Base-by-base conservation (phyloP, 2,329 filamentous ascomycete genomes). In the Botryotinia globosa region DNA sequence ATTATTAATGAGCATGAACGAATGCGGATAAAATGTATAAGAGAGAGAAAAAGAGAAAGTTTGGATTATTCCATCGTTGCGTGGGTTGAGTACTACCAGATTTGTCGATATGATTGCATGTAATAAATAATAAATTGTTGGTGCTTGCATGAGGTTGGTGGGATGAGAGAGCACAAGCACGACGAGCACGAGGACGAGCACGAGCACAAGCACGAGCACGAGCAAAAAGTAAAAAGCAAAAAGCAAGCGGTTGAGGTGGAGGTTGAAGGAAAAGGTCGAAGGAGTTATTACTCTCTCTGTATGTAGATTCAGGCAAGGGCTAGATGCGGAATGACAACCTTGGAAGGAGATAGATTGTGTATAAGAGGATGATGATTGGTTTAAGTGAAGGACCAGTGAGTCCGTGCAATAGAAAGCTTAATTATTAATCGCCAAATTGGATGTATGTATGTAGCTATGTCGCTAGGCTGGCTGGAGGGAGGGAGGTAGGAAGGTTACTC, bases 281-380 rank as follows among this genome's bases (percentile, higher is more conserved):
- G 61, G 37, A 37, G 58, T 42, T 34, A 18, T 37, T 34, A 61
- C 32, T 62, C 18, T n/a, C 32, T 62, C 18, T n/a, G 37, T 6
- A n/a, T 12, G 37, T 39, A n/a, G 25, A 44, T 39, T 29, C n/a
- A 29, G 39, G 16, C 39, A 63, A 63, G 37, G 61, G 61, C 61
- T 63, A 63, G 61, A 63, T 63, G 61, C 61, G 61, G 61, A 44
- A 42, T 22, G 61, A 44, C 39, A 63, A n/a, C n/a, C n/a, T n/a
- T n/a, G n/a, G n/a, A n/a, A 42, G 61, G 61, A 14, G 44, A 44
- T 29, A n/a, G 34, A 42, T 59, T 59, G 34, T 42, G 37, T 4
- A 42, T 6, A 1, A 39, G 25, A 42, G 29, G 18, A 59, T 59
- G 18, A 59, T 59, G 56, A 59, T 59, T 59, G 56, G 56, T 14